Conservation (phyloP, 345 rosid genomes). For the Dipteronia dyeriana region DNA sequence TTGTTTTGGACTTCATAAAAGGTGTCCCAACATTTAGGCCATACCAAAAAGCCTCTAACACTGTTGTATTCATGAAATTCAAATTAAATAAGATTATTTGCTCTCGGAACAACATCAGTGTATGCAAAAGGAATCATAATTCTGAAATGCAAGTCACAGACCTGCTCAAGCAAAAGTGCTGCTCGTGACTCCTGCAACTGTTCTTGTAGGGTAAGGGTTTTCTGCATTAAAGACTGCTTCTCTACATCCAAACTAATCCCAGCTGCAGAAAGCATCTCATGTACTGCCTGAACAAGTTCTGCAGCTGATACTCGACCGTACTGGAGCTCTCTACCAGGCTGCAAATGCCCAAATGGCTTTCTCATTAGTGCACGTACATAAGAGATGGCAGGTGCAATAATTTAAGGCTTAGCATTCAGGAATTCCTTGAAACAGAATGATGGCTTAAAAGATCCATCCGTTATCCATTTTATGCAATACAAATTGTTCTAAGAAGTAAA, state of each 20-base stretch:
- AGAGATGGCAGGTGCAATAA: not conserved
- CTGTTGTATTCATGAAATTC: not conserved
- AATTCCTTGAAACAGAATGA: not conserved
- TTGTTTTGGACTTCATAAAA: not conserved
- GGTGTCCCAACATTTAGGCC: not conserved
- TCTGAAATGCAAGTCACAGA: constrained; percentile 24
- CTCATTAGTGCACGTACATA: constrained; percentile 1
- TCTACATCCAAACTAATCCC: constrained; percentile 81
- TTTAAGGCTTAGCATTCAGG: not conserved
- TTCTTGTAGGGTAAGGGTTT: constrained; percentile 73
- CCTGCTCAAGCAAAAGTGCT: constrained; percentile 85
- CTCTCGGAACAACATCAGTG: not conserved
- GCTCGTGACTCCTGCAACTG: constrained; percentile 76
- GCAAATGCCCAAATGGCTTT: constrained; percentile 24
- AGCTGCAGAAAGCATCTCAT: constrained; percentile 94
- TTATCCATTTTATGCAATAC: not conserved
- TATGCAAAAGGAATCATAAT: not conserved
- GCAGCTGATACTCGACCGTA: constrained; percentile 79
- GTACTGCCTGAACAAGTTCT: constrained; percentile 85
- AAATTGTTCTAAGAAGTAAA: not conserved
- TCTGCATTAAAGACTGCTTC: constrained; percentile 75
- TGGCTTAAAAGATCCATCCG: not conserved
- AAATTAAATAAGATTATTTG: not conserved
- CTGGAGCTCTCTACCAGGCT: constrained; percentile 56
- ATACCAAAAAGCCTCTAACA: not conserved